These are phyloP conservation scores for Chlamydomonas sp. DNA, from an alignment of 139 green algal genomes.

Conservation along the genomic window DNA sequence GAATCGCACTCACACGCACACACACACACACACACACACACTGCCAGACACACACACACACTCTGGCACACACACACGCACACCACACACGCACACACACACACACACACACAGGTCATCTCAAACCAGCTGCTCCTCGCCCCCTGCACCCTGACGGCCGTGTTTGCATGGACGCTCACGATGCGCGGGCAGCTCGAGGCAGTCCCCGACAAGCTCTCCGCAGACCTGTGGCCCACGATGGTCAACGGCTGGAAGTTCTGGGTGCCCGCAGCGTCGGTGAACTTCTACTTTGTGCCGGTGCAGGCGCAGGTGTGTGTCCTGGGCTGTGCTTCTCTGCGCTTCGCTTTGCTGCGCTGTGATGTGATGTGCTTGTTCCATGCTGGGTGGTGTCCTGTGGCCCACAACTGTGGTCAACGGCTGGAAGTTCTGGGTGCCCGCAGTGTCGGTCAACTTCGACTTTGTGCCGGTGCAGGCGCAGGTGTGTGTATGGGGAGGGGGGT, in stretches of 20 bases:
- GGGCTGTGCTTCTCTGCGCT: not conserved
- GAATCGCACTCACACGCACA: too few species aligned
- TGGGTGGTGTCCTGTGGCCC: not conserved
- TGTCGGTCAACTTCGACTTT: constrained; percentile 7
- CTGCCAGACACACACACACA: too few species aligned
- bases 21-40: too few species aligned
- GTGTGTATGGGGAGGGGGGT: too few species aligned
- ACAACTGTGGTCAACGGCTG: constrained; percentile 73
- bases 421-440: constrained; percentile 85
- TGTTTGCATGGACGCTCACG: constrained; percentile 70
- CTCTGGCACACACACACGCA: too few species aligned
- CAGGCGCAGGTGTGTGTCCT: constrained; percentile 37
- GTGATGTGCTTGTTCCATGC: not conserved
- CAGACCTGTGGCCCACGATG: constrained; percentile 65
- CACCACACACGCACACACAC: too few species aligned
- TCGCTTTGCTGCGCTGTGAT: too few species aligned
- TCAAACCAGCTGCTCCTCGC: constrained; percentile 68
- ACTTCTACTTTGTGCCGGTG: constrained; percentile 72
- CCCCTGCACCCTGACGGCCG: constrained; percentile 51
- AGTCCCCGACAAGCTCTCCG: constrained; percentile 49
- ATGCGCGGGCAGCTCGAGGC: constrained; percentile 33
- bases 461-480: constrained; percentile 25
- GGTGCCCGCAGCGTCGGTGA: constrained; percentile 71
- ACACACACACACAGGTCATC: too few species aligned
- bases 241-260: constrained; percentile 86